These are phyloP conservation scores for Penicillium roqueforti DNA, from an alignment of 495 filamentous ascomycete genomes.

Conservation along the genomic window DNA sequence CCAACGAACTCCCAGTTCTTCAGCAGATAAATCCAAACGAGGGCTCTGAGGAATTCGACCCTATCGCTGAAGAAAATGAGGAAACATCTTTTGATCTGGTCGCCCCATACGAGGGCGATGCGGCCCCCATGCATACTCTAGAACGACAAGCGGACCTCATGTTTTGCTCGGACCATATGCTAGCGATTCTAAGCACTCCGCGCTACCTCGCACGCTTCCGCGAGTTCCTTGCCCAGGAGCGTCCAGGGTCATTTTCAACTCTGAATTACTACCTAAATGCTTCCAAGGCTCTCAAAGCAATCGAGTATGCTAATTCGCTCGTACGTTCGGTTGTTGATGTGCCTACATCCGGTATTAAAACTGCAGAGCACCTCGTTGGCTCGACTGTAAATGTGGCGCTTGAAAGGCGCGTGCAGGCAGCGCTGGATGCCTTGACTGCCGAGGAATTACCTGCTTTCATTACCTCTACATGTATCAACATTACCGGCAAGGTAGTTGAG, in stretches of 20 bases:
- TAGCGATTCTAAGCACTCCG: slow-evolving; percentile 57
- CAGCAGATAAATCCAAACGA: slow-evolving; percentile 31
- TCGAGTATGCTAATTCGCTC: slow-evolving; percentile 64
- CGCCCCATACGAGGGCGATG: slow-evolving; percentile 23
- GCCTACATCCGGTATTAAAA: slow-evolving; percentile 38
- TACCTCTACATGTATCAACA: slow-evolving; percentile 37
- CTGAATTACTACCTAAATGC: slow-evolving; percentile 64
- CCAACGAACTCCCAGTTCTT: slow-evolving; percentile 30
- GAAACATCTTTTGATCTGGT: slow-evolving; percentile 32
- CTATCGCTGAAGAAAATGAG: slow-evolving; percentile 21
- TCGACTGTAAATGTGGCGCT: slow-evolving; percentile 50
- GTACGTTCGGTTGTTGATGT: slow-evolving; percentile 38
- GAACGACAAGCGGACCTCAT: slow-evolving; percentile 59
- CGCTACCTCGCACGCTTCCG: slow-evolving; percentile 58
- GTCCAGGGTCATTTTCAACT: slow-evolving; percentile 63
- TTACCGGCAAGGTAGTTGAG: slow-evolving; percentile 34
- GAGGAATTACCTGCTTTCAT: slow-evolving; percentile 71
- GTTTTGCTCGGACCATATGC: slow-evolving; percentile 61
- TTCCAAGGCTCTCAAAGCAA: slow-evolving; percentile 63
- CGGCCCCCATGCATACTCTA: slow-evolving; percentile 34
- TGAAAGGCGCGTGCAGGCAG: slow-evolving; percentile 53
- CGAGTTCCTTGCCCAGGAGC: slow-evolving; percentile 66
- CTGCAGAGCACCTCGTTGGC: slow-evolving; percentile 42
- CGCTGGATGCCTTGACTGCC: slow-evolving; percentile 54
- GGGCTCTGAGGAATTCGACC: slow-evolving; percentile 28